Evolutionary conservation across 2,329 filamentous ascomycete genomes (phyloP).

Genomic region (Ophiostoma himal-ulmi): DNA sequence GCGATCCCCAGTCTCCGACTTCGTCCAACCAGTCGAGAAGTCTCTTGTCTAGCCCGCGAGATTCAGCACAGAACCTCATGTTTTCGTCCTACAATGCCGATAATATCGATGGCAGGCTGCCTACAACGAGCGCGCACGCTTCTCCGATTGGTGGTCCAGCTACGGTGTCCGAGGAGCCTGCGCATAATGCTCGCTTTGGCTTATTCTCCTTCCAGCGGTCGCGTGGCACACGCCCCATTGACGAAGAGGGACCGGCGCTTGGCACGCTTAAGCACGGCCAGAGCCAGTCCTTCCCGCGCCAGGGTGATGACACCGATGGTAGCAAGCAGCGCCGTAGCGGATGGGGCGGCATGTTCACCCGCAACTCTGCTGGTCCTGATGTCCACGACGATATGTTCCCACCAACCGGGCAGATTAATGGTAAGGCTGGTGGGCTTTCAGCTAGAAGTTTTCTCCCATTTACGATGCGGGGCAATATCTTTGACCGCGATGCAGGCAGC

Average conservation of each 20-base stretch:
- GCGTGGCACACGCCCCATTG: conserved; percentile 54
- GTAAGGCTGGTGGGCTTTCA: conserved; percentile 33
- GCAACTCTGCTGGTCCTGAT: conserved; percentile 47
- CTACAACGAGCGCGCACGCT: conserved; percentile 35
- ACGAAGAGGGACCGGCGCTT: conserved; percentile 56
- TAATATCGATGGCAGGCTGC: conserved; percentile 40
- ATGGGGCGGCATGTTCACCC: conserved; percentile 52
- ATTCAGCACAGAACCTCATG: conserved; percentile 53
- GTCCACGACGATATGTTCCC: conserved; percentile 33
- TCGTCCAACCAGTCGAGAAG: conserved; percentile 54
- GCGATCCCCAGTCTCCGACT: conserved; percentile 54
- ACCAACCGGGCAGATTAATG: conserved; percentile 28
- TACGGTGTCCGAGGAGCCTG: conserved; percentile 22
- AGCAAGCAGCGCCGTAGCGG: conserved; percentile 50
- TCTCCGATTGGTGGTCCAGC: conserved; percentile 36
- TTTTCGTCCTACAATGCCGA: conserved; percentile 47
- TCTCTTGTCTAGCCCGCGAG: conserved; percentile 56
- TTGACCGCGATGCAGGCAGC: conserved; percentile 51
- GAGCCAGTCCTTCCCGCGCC: conserved; percentile 69
- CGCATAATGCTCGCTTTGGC: conserved; percentile 39
- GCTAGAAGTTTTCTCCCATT: conserved; percentile 42
- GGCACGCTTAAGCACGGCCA: conserved; percentile 66
- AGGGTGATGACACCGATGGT: conserved; percentile 51
- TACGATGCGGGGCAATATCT: conserved; percentile 42
- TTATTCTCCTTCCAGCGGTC: conserved; percentile 59